phyloP scores from a whole-genome alignment of 2,329 filamentous ascomycete species.

The Camillea tinctor region DNA sequence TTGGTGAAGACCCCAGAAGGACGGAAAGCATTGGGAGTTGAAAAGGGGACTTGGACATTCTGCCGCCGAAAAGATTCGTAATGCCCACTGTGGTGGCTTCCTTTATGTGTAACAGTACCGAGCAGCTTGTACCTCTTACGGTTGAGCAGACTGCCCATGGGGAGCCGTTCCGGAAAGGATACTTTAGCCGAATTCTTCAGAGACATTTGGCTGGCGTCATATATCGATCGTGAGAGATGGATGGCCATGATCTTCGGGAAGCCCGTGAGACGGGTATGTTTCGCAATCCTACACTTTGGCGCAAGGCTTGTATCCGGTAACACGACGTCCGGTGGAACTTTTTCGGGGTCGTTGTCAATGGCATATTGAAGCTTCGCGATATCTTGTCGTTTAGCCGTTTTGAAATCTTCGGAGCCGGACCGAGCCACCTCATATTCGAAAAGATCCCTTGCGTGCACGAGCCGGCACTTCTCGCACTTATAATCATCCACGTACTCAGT shows the following conservation, averaged over 20 bases:
- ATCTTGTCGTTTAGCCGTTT: constrained; percentile 51
- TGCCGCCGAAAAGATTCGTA: constrained; percentile 96
- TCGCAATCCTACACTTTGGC: constrained; percentile 80
- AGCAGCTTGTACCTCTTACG: constrained; percentile 81
- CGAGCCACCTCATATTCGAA: constrained; percentile 60
- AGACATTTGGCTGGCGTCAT: constrained; percentile 71
- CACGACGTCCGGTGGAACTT: constrained; percentile 66
- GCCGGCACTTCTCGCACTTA: constrained; percentile 87
- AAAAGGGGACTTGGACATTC: constrained; percentile 73
- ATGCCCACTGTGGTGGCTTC: constrained; percentile 92
- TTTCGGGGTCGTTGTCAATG: constrained; percentile 79
- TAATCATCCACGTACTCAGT: constrained; percentile 96
- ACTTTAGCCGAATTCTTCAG: constrained; percentile 96
- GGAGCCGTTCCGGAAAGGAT: constrained; percentile 81
- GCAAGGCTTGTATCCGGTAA: constrained; percentile 73
- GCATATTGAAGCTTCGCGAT: constrained; percentile 67
- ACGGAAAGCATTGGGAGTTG: constrained; percentile 78
- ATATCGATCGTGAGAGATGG: constrained; percentile 91
- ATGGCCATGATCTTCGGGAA: constrained; percentile 91
- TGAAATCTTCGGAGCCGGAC: constrained; percentile 52
- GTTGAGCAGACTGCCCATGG: constrained; percentile 75
- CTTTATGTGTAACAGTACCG: constrained; percentile 89
- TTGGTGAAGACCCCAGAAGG: constrained; percentile 71
- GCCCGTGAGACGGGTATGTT: constrained; percentile 79
- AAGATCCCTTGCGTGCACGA: constrained; percentile 72